These are phyloP conservation scores for Hypomontagnella monticulosa DNA, from an alignment of 495 filamentous ascomycete species.

Conservation along the genomic window DNA sequence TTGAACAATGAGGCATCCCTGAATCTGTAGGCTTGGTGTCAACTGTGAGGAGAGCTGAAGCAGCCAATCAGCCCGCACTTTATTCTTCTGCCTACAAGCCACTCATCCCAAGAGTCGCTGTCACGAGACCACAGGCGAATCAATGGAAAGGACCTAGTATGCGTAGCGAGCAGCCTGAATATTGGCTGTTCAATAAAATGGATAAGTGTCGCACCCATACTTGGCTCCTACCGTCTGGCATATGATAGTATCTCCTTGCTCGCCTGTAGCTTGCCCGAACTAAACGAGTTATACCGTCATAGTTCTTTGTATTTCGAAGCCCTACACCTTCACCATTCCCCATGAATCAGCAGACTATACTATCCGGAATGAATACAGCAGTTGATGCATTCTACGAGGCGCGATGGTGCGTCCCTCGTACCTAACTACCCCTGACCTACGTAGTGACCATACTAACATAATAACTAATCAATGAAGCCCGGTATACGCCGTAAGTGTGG, in stretches of 20 bases:
- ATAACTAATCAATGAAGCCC: slow-evolving; percentile 44
- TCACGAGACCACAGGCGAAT: slow-evolving; percentile 12
- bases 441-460: slow-evolving; percentile 22
- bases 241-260: not conserved
- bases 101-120: not conserved
- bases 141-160: not conserved
- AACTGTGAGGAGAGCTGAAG: too few relatives aligned
- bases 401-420: slow-evolving; percentile 31
- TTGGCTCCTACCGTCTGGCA: not conserved
- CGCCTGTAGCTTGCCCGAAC: not conserved
- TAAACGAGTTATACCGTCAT: not conserved
- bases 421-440: not conserved
- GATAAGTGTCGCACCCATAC: not conserved
- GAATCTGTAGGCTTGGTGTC: too few relatives aligned
- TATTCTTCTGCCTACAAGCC: slow-evolving; percentile 39
- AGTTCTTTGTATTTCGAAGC: not conserved
- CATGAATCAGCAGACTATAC: slow-evolving; percentile 32
- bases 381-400: slow-evolving; percentile 26
- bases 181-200: not conserved
- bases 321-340: not conserved
- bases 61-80: slow-evolving; percentile 24
- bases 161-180: not conserved
- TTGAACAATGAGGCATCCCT: not conserved
- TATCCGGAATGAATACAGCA: slow-evolving; percentile 27
- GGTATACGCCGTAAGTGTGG: slow-evolving; percentile 52